Conservation (phyloP, 1,284 basidiomycete species). For the Golubevia pallescens region DNA sequence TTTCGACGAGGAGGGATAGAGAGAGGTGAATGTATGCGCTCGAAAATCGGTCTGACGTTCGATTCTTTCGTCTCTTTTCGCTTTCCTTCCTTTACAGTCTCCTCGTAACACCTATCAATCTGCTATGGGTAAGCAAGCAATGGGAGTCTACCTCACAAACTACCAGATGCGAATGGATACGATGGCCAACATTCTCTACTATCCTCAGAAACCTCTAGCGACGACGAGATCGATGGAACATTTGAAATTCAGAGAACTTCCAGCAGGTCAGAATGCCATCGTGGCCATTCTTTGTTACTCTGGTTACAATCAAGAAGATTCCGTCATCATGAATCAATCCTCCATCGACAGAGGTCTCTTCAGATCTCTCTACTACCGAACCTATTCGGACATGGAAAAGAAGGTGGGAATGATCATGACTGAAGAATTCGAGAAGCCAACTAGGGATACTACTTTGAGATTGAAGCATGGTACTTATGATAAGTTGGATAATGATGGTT, state of each 20-base stretch:
- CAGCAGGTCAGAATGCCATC: slow-evolving; percentile 96
- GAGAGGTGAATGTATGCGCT: no score
- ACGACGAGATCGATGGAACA: slow-evolving; percentile 99
- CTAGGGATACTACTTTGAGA: slow-evolving; percentile 86
- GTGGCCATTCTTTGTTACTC: slow-evolving; percentile 98
- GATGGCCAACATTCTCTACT: slow-evolving; percentile 98
- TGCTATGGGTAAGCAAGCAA: slow-evolving; percentile 99
- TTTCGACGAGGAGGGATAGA: no score
- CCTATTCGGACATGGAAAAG: slow-evolving; percentile 96
- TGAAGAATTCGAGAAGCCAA: slow-evolving; percentile 97
- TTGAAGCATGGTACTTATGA: slow-evolving; percentile 99
- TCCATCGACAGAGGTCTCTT: slow-evolving; percentile 97
- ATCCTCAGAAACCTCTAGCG: slow-evolving; percentile 97
- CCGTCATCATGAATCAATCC: slow-evolving; percentile 99
- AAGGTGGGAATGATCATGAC: slow-evolving; percentile 81
- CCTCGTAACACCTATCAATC: slow-evolving; percentile 99
- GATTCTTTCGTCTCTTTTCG: neutral
- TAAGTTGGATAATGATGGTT: slow-evolving; percentile 93
- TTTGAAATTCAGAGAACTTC: slow-evolving; percentile 93
- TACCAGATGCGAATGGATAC: slow-evolving; percentile 97
- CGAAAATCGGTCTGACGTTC: neutral
- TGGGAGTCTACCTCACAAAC: slow-evolving; percentile 97
- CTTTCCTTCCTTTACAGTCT: slow-evolving; percentile 70
- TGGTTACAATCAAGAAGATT: slow-evolving; percentile 99
- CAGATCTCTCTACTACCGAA: slow-evolving; percentile 97